Percentiles rank a stretch among this genome's conserved stretches.
phyloP scores from a whole-genome alignment of 1,139 yeast species.

The Trichomonascaceae sp. region DNA sequence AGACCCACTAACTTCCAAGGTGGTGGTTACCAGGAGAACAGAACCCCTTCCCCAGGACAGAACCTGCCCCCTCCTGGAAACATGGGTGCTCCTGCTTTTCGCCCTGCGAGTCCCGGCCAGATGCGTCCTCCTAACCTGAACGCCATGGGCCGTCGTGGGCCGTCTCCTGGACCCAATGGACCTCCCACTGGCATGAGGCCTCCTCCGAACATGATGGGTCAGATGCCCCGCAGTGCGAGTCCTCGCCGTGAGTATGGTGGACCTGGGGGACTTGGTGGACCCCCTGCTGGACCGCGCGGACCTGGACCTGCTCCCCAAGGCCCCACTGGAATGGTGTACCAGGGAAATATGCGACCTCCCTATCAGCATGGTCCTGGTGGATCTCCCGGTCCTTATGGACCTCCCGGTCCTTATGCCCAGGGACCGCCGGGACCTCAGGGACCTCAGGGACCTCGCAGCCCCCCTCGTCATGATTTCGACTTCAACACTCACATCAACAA shows the following conservation, averaged over 20 bases:
- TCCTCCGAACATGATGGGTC: neutral
- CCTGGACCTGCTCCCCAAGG: conserved; percentile 4
- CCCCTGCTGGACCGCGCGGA: conserved; percentile 4
- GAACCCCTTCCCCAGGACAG: no score
- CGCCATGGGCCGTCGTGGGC: no score
- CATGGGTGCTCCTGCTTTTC: no score
- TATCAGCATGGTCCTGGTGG: conserved; percentile 3
- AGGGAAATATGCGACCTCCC: neutral
- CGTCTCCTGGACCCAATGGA: conserved; percentile 3
- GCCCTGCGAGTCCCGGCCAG: no score
- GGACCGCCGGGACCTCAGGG: neutral
- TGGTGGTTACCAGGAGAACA: no score
- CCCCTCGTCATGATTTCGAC: neutral
- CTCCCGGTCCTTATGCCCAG: no score
- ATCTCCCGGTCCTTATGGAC: conserved; percentile 4
- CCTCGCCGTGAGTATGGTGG: conserved; percentile 4
- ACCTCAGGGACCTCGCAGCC: neutral
- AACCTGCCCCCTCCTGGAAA: no score
- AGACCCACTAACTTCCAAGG: no score
- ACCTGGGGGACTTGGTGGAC: conserved; percentile 5
- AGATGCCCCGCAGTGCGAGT: conserved; percentile 2
- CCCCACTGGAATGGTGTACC: conserved; percentile 2
- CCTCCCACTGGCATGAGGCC: conserved; percentile 2
- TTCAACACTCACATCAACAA: neutral
- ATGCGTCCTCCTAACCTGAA: no score